Percentiles rank a stretch among this genome's conserved stretches.
phyloP scores from a whole-genome alignment of 192 early-diverging fungal genomes.

The Entomortierella beljakovae region DNA sequence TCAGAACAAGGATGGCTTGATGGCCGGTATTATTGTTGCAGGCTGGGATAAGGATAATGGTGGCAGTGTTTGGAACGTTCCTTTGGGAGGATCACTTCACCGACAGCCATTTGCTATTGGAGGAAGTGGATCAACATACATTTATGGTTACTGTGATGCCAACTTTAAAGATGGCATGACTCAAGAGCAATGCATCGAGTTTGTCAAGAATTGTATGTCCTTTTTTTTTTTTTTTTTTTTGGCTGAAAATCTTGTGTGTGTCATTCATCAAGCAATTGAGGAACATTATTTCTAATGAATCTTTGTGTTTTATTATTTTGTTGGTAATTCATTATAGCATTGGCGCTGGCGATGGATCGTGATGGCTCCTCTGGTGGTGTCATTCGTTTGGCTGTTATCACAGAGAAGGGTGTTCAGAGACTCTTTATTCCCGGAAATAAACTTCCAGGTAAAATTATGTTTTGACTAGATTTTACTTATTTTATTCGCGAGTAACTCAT shows the following conservation, averaged over 20 bases:
- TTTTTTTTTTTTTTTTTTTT: neutral
- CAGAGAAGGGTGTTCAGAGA: slow-evolving; percentile 88
- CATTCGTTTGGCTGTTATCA: slow-evolving; percentile 94
- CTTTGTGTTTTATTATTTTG: slow-evolving; percentile 5
- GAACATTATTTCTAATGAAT: neutral
- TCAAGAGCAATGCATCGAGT: slow-evolving; percentile 87
- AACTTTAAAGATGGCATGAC: slow-evolving; percentile 84
- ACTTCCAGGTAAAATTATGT: slow-evolving; percentile 75
- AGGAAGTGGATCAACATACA: slow-evolving; percentile 95
- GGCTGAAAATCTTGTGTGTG: neutral
- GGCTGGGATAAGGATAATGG: slow-evolving; percentile 97
- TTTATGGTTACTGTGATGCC: slow-evolving; percentile 99
- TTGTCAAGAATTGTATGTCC: slow-evolving; percentile 93
- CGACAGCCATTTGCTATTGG: slow-evolving; percentile 93
- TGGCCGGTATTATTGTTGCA: slow-evolving; percentile 96
- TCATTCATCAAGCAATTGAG: neutral
- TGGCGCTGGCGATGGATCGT: slow-evolving; percentile 93
- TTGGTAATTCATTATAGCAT: slow-evolving; percentile 60
- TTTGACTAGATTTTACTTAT: neutral
- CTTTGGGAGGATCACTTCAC: slow-evolving; percentile 94
- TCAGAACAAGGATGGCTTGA: slow-evolving; percentile 88
- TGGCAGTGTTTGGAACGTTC: slow-evolving; percentile 89
- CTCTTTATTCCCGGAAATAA: slow-evolving; percentile 88
- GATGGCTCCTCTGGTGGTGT: slow-evolving; percentile 98
- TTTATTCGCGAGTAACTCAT: neutral